Base-by-base conservation (phyloP, 257 asterid species). In the Knoxia roxburghii region DNA sequence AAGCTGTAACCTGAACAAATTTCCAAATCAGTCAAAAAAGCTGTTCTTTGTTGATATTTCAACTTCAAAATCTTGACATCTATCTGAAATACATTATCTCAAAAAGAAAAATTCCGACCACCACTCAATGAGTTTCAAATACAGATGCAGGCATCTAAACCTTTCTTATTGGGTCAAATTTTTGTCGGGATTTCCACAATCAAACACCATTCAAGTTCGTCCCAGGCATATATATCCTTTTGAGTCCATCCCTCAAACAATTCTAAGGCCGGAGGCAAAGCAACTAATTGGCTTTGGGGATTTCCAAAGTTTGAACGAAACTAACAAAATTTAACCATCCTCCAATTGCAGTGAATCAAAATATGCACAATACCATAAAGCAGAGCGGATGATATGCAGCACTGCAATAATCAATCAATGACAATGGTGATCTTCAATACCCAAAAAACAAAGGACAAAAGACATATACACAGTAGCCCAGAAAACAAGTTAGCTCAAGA, bases 1-100 rank as follows among this genome's bases (percentile, higher is more conserved):
- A 61, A 73, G 72, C 70, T 53, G 66, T 75, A 67, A 73, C 78
- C 83, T 74, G 82, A 68, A 72, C 54, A 63, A 30, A 30, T 48
- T 20, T 46, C 53, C 33, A 73, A 64, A 29, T 23, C 20, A 64
- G 49, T 69, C 40, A 80, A 53, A 52, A 58, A 14, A 23, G 39
- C 20, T 18, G 59, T 30, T 32, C 60, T 40, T 70, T 26, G 35
- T 57, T 8, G 23, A n/a, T 21, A 61, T 14, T 40, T 30, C 32
- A 11, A 52, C 21, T 35, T 69, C 35, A 48, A 13, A 27, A 20
- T 32, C n/a, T 23, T 43, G 26, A 51, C 33, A 49, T 56, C 7
- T 49, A 26, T 9, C 30, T 5, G 20, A 20, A 15, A 23, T 39
- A 53, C 17, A 65, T 46, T n/a, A n/a, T n/a, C n/a, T n/a, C n/a